A percentile compares a stretch with the other conserved stretches of the same genome.
Conservation (phyloP, 345 rosid genomes). For the Ricinus communis region DNA sequence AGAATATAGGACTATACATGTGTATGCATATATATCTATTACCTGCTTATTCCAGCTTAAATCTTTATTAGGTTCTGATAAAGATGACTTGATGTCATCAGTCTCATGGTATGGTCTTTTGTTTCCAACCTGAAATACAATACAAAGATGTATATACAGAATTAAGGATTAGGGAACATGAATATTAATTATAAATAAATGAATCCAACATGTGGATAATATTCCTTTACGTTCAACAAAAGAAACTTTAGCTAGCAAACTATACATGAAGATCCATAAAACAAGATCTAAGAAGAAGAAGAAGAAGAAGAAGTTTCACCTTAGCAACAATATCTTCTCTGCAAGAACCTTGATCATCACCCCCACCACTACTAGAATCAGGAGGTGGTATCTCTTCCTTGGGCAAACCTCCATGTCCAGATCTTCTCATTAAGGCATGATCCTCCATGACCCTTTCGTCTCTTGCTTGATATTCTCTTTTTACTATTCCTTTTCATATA, state of each 20-base stretch:
- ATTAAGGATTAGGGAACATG: neutral
- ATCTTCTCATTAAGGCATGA: slow-evolving; percentile 16
- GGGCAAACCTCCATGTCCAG: slow-evolving; percentile 12
- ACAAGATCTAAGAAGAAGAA: neutral
- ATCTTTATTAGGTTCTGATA: slow-evolving; percentile 21
- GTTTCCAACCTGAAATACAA: slow-evolving; percentile 30
- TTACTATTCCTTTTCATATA: neutral
- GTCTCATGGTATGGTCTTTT: slow-evolving; percentile 23
- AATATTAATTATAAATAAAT: neutral
- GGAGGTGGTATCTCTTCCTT: slow-evolving; percentile 27
- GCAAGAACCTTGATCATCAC: slow-evolving; percentile 14
- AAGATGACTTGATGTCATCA: slow-evolving; percentile 29
- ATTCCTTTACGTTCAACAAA: neutral
- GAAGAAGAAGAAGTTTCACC: slow-evolving; percentile 27
- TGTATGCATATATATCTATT: neutral
- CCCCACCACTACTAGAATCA: slow-evolving; percentile 28
- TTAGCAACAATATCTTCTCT: slow-evolving; percentile 32
- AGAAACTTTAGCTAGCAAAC: neutral
- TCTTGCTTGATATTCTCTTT: neutral
- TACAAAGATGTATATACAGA: neutral
- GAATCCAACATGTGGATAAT: neutral
- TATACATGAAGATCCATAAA: neutral
- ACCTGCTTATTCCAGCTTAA: slow-evolving; percentile 25
- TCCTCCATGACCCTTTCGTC: slow-evolving; percentile 29
- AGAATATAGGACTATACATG: no score